Base-by-base conservation (phyloP, 176 grass and related monocot genomes). In the Leersia perrieri region DNA sequence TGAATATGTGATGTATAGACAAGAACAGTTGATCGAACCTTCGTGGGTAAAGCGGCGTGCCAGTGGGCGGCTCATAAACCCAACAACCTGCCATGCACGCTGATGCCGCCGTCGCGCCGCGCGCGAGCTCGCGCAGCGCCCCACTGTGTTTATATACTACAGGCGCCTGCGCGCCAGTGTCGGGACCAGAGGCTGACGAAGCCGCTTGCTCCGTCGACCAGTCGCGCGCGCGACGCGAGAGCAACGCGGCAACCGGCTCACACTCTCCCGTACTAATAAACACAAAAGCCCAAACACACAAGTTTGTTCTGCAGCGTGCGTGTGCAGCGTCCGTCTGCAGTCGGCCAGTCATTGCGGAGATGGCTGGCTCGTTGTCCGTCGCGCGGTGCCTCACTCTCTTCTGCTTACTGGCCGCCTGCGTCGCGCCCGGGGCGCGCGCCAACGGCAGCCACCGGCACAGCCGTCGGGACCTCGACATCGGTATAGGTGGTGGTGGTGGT, bases 351-450 rank as follows among this genome's bases (percentile, higher is more conserved):
- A n/a, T n/a, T n/a, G n/a, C 58, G 10, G 16, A 18, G 11, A 89
- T 89, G 87, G 72, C 39, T 2, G 39, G 39, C 9, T 51, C 16
- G 16, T 20, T 9, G 14, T 32, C 65, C 33, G 5, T n/a, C 11
- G n/a, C 16, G 34, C 79, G 55, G 20, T 31, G 85, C 68, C 36
- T 86, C 64, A 28, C 75, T 63, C 34, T 91, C 35, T 76, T 85
- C 55, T 73, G 23, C 67, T 1, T 84, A 40, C 0, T 91, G 33
- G 78, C 57, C 14, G 30, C 91, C 2, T 80, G 69, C 75, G 65
- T 76, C 26, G 74, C 80, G n/a, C 11, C 84, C 41, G 66, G 22
- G 73, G 72, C 53, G 81, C 70, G 53, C 16, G 78, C 82, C 16
- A 60, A 11, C n/a, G n/a, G n/a, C n/a, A n/a, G n/a, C n/a, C n/a